phyloP scores from a whole-genome alignment of 225 moss, liverwort and hornwort species.

The Pseudoscleropodium purum region DNA sequence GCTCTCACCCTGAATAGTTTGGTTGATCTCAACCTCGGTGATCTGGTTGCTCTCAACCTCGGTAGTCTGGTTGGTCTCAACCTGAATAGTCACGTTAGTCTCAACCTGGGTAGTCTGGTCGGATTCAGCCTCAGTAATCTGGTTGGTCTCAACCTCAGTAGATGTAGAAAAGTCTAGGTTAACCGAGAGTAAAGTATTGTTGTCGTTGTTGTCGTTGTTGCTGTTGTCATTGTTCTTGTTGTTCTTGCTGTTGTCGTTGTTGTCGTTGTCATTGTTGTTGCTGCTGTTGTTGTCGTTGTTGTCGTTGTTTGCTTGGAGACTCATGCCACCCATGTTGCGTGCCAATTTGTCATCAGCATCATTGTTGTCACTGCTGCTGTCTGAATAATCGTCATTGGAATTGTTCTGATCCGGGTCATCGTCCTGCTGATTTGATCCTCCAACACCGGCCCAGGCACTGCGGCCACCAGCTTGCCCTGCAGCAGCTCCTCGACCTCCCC shows the following conservation, averaged over 20 bases:
- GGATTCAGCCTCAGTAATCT: background rate
- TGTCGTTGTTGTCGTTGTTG: too few species aligned
- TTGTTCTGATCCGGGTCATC: background rate
- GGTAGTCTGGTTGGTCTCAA: background rate
- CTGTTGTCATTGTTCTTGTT: too few species aligned
- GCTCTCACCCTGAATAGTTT: background rate
- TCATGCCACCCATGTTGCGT: background rate
- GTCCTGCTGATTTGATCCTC: background rate
- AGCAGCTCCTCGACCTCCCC: background rate
- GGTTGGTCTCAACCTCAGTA: background rate
- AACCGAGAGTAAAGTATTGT: background rate
- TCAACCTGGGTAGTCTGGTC: background rate
- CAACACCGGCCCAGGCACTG: background rate
- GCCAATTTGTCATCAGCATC: background rate
- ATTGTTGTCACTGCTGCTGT: background rate
- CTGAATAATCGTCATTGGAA: background rate
- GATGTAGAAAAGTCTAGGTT: background rate
- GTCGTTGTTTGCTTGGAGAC: background rate
- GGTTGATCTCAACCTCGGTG: background rate
- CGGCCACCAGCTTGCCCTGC: background rate
- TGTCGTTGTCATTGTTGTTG: too few species aligned
- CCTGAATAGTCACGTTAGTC: rapidly evolving
- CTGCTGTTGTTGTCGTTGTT: background rate
- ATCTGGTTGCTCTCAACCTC: background rate
- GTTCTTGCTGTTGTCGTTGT: rapidly evolving